Conservation (phyloP, 148 eudicot genomes). For the Spergularia marina region DNA sequence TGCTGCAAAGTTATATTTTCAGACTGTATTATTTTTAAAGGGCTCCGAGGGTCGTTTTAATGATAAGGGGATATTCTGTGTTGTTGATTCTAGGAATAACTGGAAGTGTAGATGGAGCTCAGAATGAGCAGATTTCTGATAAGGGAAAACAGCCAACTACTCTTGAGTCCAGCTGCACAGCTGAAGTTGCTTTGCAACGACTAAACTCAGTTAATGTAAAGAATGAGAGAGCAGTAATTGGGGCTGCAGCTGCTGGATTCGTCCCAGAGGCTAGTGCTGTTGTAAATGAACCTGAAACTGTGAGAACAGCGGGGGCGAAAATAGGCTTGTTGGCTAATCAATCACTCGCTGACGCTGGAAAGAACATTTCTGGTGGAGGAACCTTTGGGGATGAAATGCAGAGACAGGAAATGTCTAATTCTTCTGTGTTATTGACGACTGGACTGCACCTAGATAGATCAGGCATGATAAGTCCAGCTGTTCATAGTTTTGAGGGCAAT, state of each 20-base stretch:
- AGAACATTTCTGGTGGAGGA: constrained; percentile 26
- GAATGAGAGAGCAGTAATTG: constrained; percentile 39
- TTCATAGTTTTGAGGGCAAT: constrained; percentile 33
- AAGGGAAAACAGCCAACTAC: constrained; percentile 56
- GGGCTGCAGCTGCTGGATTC: constrained; percentile 32
- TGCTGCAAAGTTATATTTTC: constrained; percentile 1
- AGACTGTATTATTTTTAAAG: background rate
- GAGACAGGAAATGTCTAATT: constrained; percentile 35
- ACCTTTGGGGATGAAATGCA: constrained; percentile 37
- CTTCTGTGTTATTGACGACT: constrained; percentile 33
- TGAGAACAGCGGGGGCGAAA: constrained; percentile 32
- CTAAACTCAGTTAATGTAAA: constrained; percentile 36
- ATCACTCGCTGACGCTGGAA: constrained; percentile 36
- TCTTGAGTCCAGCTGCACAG: constrained; percentile 37
- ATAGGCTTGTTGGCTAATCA: constrained; percentile 26
- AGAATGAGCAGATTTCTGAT: constrained; percentile 49
- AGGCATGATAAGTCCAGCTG: constrained; percentile 35
- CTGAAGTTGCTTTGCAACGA: constrained; percentile 42
- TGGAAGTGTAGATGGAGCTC: constrained; percentile 57
- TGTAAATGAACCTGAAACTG: constrained; percentile 42
- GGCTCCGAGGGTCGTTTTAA: background rate
- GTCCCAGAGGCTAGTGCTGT: constrained; percentile 29
- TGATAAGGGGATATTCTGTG: constrained; percentile 2
- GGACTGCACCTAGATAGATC: constrained; percentile 35
- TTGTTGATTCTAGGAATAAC: constrained; percentile 27